Percentiles rank a stretch among this genome's conserved stretches.
phyloP scores from a whole-genome alignment of 2,329 filamentous ascomycete genomes.

The Cryphonectria naterciae region DNA sequence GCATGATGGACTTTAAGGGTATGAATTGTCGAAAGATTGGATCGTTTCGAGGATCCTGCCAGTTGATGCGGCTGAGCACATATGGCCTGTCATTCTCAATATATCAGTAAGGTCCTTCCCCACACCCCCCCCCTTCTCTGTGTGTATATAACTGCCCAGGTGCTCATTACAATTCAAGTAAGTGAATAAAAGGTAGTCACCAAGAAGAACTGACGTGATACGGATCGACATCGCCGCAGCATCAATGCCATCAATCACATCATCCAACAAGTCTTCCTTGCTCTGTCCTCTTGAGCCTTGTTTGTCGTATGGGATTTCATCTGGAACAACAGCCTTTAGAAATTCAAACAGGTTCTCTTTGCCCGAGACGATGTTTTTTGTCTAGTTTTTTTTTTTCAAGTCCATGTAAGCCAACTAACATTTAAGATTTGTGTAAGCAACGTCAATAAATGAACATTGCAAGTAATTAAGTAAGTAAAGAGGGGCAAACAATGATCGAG shows the following conservation, averaged over 20 bases:
- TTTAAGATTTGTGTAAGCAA: no score
- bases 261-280: conserved; percentile 56
- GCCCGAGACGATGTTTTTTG: conserved; percentile 52
- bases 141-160: background rate
- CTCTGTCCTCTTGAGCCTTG: conserved; percentile 43
- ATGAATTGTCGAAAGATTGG: conserved; percentile 65
- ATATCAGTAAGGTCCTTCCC: background rate
- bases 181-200: no score
- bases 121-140: background rate
- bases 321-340: conserved; percentile 53
- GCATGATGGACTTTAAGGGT: conserved; percentile 56
- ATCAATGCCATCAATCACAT: conserved; percentile 57
- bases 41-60: conserved; percentile 61
- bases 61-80: conserved; percentile 61
- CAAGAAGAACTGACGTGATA: conserved; percentile 46
- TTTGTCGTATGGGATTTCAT: conserved; percentile 47
- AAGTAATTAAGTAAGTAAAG: no score
- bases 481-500: background rate
- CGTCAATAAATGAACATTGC: background rate
- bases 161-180: background rate
- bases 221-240: conserved; percentile 63
- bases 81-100: conserved; percentile 51
- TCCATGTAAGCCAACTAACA: background rate
- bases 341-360: conserved; percentile 52
- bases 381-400: background rate